These are phyloP conservation scores for Pyrrhoderma noxium DNA, from an alignment of 1,284 basidiomycete genomes.

Conservation along the genomic window DNA sequence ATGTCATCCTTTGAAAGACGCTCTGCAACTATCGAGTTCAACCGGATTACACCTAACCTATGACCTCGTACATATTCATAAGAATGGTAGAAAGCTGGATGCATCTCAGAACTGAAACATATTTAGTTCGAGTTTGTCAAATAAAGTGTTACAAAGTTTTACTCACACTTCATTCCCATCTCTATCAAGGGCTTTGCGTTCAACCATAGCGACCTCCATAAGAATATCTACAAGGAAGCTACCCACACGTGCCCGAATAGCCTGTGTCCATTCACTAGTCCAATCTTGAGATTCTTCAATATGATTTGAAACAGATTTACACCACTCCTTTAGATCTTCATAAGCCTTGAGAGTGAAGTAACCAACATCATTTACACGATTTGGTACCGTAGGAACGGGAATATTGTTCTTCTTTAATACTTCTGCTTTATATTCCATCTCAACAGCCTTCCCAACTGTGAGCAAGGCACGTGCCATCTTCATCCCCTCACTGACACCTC, in stretches of 20 bases:
- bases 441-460: constrained; percentile 79
- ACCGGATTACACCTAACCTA: constrained; percentile 85
- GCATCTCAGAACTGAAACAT: constrained; percentile 58
- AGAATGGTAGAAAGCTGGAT: constrained; percentile 88
- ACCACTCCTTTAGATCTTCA: constrained; percentile 45
- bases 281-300: constrained; percentile 58
- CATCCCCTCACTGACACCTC: constrained; percentile 81
- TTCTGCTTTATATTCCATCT: constrained; percentile 83
- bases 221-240: constrained; percentile 79
- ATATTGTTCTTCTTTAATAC: constrained; percentile 68
- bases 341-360: constrained; percentile 57
- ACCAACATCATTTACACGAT: constrained; percentile 34
- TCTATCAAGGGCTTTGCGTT: constrained; percentile 50
- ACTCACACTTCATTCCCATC: constrained; percentile 56
- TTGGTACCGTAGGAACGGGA: constrained; percentile 34
- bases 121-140: constrained; percentile 4
- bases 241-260: constrained; percentile 72
- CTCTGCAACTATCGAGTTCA: constrained; percentile 78
- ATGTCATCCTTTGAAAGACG: constrained; percentile 76
- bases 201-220: constrained; percentile 81
- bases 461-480: constrained; percentile 84
- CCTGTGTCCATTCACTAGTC: constrained; percentile 81
- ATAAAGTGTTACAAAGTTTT: background rate
- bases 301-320: constrained; percentile 58
- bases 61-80: constrained; percentile 93